Evolutionary conservation across 768 basidiomycete species (phyloP).

Genomic region (Xerocomellus intermedius): DNA sequence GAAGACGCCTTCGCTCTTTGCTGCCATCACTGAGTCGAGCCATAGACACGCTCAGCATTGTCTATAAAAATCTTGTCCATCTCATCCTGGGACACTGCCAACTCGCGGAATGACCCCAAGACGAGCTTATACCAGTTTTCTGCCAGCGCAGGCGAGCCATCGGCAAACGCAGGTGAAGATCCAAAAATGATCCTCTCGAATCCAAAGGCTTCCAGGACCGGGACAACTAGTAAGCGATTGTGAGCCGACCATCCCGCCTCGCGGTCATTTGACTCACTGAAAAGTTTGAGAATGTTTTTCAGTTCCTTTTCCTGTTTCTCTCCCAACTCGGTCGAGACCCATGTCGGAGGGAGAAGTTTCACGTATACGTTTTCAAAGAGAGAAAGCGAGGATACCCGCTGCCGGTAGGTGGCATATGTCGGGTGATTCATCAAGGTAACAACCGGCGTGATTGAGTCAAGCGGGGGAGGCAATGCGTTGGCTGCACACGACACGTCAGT

Average conservation of each 20-base stretch:
- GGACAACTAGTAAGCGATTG: conserved; percentile 58
- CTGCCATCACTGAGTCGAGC: conserved; percentile 17
- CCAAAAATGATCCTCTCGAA: conserved; percentile 82
- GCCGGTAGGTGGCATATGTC: conserved; percentile 68
- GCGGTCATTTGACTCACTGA: conserved; percentile 51
- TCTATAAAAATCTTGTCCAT: conserved; percentile 70
- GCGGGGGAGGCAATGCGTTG: conserved; percentile 77
- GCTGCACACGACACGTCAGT: conserved; percentile 41
- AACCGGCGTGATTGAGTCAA: conserved; percentile 66
- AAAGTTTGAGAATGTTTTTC: conserved; percentile 77
- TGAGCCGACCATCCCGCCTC: background rate
- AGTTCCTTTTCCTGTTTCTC: conserved; percentile 42
- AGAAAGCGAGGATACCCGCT: conserved; percentile 69
- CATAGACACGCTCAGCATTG: conserved; percentile 48
- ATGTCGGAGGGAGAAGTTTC: conserved; percentile 75
- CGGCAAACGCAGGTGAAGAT: conserved; percentile 61
- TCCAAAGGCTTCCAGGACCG: conserved; percentile 83
- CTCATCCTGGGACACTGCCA: conserved; percentile 74
- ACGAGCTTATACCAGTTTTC: conserved; percentile 82
- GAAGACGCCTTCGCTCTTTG: too few relatives aligned
- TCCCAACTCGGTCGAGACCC: conserved; percentile 52
- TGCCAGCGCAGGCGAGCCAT: conserved; percentile 46
- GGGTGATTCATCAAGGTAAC: conserved; percentile 80
- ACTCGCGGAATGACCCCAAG: conserved; percentile 73
- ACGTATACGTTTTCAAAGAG: conserved; percentile 69